Evolutionary conservation across 768 basidiomycete species (phyloP).

Genomic region (Hypholoma fasciculare): DNA sequence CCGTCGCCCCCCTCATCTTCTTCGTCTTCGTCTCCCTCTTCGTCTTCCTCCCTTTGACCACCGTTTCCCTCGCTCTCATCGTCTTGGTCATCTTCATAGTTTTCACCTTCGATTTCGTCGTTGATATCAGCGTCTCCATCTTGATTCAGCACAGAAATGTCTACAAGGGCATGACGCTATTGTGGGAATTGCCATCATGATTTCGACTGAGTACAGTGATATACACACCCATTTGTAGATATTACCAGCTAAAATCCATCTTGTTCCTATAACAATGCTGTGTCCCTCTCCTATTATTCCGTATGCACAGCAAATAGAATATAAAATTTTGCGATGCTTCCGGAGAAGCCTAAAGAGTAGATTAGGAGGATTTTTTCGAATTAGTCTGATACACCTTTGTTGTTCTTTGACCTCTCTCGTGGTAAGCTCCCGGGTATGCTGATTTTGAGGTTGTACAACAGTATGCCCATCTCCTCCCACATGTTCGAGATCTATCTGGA

Average conservation of each 20-base stretch:
- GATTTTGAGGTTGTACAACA: background rate
- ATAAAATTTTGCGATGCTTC: slow-evolving; percentile 17
- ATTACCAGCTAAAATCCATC: slow-evolving; percentile 20
- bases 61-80: too few species aligned
- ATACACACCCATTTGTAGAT: slow-evolving; percentile 26
- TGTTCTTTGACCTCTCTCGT: background rate
- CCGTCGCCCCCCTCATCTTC: too few species aligned
- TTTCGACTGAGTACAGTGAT: too few species aligned
- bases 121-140: background rate
- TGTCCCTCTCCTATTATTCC: slow-evolving; percentile 12
- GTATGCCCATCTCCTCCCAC: background rate
- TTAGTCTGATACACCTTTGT: slow-evolving; percentile 10
- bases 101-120: background rate
- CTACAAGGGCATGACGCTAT: background rate
- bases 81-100: background rate
- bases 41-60: too few species aligned
- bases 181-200: too few species aligned
- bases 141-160: background rate
- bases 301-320: slow-evolving; percentile 23
- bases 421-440: too few species aligned
- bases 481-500: background rate
- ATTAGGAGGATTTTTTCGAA: slow-evolving; percentile 5
- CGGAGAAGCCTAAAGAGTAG: slow-evolving; percentile 12
- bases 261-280: slow-evolving; percentile 20
- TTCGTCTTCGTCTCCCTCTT: too few species aligned